Evolutionary conservation across 2,329 filamentous ascomycete species (phyloP).

Genomic region (Sporothrix luriei): DNA sequence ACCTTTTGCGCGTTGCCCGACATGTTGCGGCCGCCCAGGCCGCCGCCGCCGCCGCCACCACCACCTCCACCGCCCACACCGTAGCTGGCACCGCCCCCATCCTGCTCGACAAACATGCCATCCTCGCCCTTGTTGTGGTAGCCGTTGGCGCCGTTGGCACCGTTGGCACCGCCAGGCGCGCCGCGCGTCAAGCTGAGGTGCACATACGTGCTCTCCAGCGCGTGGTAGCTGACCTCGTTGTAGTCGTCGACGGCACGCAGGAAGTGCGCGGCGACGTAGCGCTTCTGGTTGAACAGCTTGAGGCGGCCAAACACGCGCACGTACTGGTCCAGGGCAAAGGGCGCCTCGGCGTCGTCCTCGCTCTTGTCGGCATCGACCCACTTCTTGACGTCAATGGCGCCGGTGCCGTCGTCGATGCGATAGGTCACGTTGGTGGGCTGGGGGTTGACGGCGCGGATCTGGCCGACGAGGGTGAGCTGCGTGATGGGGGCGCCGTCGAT

Average conservation of each 20-base stretch:
- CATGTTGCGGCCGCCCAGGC: constrained; percentile 49
- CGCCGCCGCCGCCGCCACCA: constrained; percentile 44
- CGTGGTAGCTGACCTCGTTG: constrained; percentile 91
- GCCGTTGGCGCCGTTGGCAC: constrained; percentile 43
- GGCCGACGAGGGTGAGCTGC: constrained; percentile 82
- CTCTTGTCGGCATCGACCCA: constrained; percentile 71
- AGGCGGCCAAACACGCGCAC: constrained; percentile 84
- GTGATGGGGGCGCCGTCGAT: constrained; percentile 77
- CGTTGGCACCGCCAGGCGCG: constrained; percentile 51
- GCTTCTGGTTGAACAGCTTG: constrained; percentile 81
- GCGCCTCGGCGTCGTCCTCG: constrained; percentile 46
- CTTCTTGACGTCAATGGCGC: constrained; percentile 85
- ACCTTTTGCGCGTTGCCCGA: constrained; percentile 66
- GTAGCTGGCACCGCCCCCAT: constrained; percentile 46
- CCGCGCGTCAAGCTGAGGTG: constrained; percentile 83
- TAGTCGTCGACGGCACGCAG: constrained; percentile 79
- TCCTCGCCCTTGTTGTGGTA: constrained; percentile 31
- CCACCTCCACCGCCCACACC: constrained; percentile 42
- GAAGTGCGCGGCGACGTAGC: constrained; percentile 76
- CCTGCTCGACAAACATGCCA: constrained; percentile 59
- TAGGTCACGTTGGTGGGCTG: constrained; percentile 91
- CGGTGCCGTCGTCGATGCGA: constrained; percentile 93
- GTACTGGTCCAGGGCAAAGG: constrained; percentile 71
- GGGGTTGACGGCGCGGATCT: constrained; percentile 82
- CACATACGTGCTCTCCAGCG: constrained; percentile 85